Percentiles rank a stretch among this genome's conserved stretches.
These are phyloP conservation scores for Myotisia sp. DNA, from an alignment of 2,329 filamentous ascomycete species.

Conservation along the genomic window DNA sequence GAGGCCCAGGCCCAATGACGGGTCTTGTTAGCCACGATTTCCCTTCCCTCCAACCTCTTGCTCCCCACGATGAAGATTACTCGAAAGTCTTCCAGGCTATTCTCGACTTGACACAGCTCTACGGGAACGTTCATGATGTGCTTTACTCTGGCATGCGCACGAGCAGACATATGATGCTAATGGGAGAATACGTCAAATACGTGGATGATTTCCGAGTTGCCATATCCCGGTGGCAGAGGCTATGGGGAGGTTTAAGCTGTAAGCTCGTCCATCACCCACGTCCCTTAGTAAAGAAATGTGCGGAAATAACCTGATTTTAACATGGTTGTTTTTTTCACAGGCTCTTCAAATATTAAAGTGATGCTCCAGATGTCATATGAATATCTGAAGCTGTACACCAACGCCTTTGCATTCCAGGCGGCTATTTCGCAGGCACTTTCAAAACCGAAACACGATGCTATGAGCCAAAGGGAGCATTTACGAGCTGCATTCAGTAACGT, in stretches of 20 bases:
- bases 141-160: constrained; percentile 57
- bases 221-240: constrained; percentile 55
- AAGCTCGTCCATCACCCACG: constrained; percentile 17
- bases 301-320: not conserved
- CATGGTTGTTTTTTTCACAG: constrained; percentile 19
- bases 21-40: constrained; percentile 53
- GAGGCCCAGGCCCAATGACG: constrained; percentile 53
- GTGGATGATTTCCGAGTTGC: constrained; percentile 59
- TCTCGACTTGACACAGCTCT: constrained; percentile 56
- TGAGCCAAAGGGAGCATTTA: constrained; percentile 27
- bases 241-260: constrained; percentile 54
- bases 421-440: constrained; percentile 42
- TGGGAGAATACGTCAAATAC: constrained; percentile 60
- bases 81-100: constrained; percentile 57
- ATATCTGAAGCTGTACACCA: constrained; percentile 58
- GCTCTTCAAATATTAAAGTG: constrained; percentile 51
- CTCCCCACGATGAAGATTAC: constrained; percentile 49
- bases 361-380: constrained; percentile 57
- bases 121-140: constrained; percentile 60
- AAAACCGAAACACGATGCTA: constrained; percentile 24
- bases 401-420: constrained; percentile 62
- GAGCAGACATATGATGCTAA: constrained; percentile 54
- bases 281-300: not conserved
- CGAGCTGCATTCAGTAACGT: constrained; percentile 39
- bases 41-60: constrained; percentile 47